A percentile compares a stretch with the other conserved stretches of the same genome.
Conservation (phyloP, 306 rosid species). For the Castanea crenata region DNA sequence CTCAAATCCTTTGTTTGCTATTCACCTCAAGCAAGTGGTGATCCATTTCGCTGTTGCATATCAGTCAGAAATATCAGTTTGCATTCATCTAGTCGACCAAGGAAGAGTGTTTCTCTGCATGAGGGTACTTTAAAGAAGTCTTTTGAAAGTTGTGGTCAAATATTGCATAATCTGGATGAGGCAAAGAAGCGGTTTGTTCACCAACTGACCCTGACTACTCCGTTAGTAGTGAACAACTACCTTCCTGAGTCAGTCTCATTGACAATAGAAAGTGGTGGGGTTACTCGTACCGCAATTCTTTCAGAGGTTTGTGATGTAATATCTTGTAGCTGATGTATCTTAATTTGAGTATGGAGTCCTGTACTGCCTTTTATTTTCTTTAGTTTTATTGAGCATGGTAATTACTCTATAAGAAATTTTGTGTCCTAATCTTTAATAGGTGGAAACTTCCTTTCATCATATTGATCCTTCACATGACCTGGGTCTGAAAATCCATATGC, state of each 20-base stretch:
- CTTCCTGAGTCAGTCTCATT: slow-evolving; percentile 70
- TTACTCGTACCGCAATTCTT: slow-evolving; percentile 48
- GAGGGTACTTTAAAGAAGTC: slow-evolving; percentile 16
- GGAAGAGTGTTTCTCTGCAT: slow-evolving; percentile 34
- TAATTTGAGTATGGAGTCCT: not conserved
- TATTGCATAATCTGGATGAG: slow-evolving; percentile 26
- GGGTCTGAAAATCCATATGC: slow-evolving; percentile 61
- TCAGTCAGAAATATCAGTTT: slow-evolving; percentile 67
- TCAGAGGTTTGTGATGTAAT: slow-evolving; percentile 71
- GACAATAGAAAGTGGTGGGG: slow-evolving; percentile 75
- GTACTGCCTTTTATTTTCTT: slow-evolving; percentile 7
- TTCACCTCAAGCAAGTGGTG: slow-evolving; percentile 83
- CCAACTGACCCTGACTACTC: slow-evolving; percentile 73
- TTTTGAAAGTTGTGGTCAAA: slow-evolving; percentile 2
- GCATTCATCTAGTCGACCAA: slow-evolving; percentile 44
- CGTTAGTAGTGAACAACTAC: slow-evolving; percentile 69
- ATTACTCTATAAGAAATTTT: not conserved
- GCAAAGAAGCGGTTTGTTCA: slow-evolving; percentile 57
- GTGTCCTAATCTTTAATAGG: slow-evolving; percentile 39
- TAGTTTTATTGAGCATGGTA: slow-evolving; percentile 9
- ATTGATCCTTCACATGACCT: slow-evolving; percentile 94
- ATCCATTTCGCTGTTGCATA: slow-evolving; percentile 87
- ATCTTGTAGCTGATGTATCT: slow-evolving; percentile 5
- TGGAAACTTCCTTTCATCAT: slow-evolving; percentile 70
- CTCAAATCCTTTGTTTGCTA: slow-evolving; percentile 84